A percentile compares a stretch with the other conserved stretches of the same genome.
phyloP scores from a whole-genome alignment of 768 basidiomycete genomes.

The Pisolithus albus region DNA sequence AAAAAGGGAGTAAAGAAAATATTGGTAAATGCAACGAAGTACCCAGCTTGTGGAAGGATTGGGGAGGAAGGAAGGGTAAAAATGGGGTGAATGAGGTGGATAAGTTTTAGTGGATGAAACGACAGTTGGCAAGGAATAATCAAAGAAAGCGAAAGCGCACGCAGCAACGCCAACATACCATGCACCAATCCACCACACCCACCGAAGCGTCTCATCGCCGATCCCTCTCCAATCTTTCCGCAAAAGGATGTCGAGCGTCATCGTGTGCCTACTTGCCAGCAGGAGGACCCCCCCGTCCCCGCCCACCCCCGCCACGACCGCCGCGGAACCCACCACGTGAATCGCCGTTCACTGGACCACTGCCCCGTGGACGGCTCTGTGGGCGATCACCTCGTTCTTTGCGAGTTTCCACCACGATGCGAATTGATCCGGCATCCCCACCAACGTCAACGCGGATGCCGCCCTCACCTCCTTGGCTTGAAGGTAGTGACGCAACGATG shows the following conservation, averaged over 20 bases:
- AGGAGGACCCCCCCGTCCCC: conserved; percentile 34
- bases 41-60: conserved; percentile 3
- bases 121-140: background rate
- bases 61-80: conserved; percentile 12
- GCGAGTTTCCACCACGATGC: conserved; percentile 79
- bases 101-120: background rate
- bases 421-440: conserved; percentile 41
- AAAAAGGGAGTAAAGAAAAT: background rate
- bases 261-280: conserved; percentile 16
- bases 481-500: conserved; percentile 65
- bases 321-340: conserved; percentile 42
- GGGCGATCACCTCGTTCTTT: conserved; percentile 89
- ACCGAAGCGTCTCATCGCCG: conserved; percentile 1
- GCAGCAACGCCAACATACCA: conserved; percentile 3
- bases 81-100: background rate
- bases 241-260: background rate
- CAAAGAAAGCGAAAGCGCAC: conserved; percentile 7
- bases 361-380: conserved; percentile 53
- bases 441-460: conserved; percentile 74
- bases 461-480: conserved; percentile 75
- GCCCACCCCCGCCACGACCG: conserved; percentile 37
- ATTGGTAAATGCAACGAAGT: conserved; percentile 9
- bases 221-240: conserved; percentile 1
- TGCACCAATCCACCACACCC: background rate
- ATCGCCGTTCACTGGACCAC: conserved; percentile 46